Base-by-base conservation (phyloP, 2,329 filamentous ascomycete genomes). In the Didymella segeticola region DNA sequence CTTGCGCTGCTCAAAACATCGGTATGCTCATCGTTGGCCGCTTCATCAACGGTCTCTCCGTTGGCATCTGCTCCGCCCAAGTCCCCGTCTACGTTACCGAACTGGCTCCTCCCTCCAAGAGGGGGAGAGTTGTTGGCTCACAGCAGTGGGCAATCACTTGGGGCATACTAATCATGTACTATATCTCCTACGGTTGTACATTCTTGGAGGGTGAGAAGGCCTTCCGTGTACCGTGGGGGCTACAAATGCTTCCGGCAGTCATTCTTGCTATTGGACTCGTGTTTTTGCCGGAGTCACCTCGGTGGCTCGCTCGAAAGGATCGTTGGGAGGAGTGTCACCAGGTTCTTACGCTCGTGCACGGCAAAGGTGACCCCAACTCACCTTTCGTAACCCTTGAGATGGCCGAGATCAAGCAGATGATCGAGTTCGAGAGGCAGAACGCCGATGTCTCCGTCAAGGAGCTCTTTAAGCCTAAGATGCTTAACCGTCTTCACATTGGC, bases 61-160 rank as follows among this genome's bases (percentile, higher is more conserved):
- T 92, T 49, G 90, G 89, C 56, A 90, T 92, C 62, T 86, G 85
- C 60, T 87, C 84, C 30, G 84, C 86, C 7, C 86, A 90, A 63
- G 88, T 88, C 2, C 86, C 86, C 3, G 86, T 89, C 26, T 89
- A 89, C 67, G 82, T 89, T 19, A 82, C 86, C 19, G 87, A 90
- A 68, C 79, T 89, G 25, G 84, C 87, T 15, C 83, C 83, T 39
- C 80, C 82, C 1, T 73, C 72, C 27, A 79, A 78, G 63, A 82
- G 87, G 57, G 88, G 87, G 14, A 82, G 86, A 36, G 79, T 92
- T 27, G 87, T 92, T 14, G 86, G 87, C 46, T 82, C 85, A 36
- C 88, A 91, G 70, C 89, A 91, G 71, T 88, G 87, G 79, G 86
- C 88, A 22, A 91, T 92, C 56, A 89, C 89, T 60, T 89, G 81